Evolutionary conservation across 768 basidiomycete genomes (phyloP), one percentile per base, ranked within the genome.

Genomic region (Trichaptum fuscoviolaceum): DNA sequence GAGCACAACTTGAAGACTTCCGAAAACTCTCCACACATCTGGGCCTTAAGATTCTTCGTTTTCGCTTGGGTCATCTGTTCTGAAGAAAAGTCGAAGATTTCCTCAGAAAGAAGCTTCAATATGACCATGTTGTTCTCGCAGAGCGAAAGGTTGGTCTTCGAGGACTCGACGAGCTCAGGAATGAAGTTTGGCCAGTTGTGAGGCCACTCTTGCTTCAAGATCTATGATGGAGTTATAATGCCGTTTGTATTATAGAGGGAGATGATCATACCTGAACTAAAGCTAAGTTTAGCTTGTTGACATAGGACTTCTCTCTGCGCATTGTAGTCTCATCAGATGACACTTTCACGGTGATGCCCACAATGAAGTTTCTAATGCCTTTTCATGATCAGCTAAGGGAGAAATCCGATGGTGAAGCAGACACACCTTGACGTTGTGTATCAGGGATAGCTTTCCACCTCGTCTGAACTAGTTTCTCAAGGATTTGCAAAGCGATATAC

Each of bases 111-210:
- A 15, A 99, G 84, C 74, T 93, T 93, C 71, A 99, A 84, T 75
- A 99, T 99, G 77, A 95, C 86, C 97, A 99, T 99, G 81, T 99
- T 99, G 84, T 99, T 99, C 81, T 99, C 97, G 84, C 97, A 99
- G 34, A 99, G 85, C 1, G 93, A 89, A 57, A 98, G 86, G 75
- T 95, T 98, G 58, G 93, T 94, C 78, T 96, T 96, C 58, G 96
- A 99, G 8, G 96, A 97, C 71, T 95, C 91, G 67, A 99, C 95
- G 60, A 99, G 92, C 77, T 99, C 96, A 12, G 92, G 88, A 72
- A 98, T 97, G 82, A 98, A 99, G 24, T 86, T 92, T 35, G 96
- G 96, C 97, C 97, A 99, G 73, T 97, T 95, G 76, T 97, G 93
- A 26, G 96, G 96, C 97, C 97, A 99, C 76, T 98, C 97, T 82